Percentiles rank a stretch among this genome's conserved stretches.
Evolutionary conservation across 805 yeast species (phyloP).

Genomic region (Candida nanaspora): DNA sequence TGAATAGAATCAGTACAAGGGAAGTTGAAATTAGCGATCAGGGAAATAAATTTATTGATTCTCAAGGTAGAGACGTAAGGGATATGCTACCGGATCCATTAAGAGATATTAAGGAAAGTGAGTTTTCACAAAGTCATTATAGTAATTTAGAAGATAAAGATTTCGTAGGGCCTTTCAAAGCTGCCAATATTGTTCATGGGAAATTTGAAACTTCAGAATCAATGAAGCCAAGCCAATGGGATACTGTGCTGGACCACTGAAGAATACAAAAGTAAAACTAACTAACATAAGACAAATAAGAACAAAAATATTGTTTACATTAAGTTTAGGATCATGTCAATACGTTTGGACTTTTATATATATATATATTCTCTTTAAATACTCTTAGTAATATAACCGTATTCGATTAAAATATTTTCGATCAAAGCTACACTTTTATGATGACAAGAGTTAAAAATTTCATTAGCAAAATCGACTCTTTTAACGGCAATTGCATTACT

Average conservation of each 20-base stretch:
- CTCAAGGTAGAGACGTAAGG: conserved; percentile 31
- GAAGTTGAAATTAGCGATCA: conserved; percentile 29
- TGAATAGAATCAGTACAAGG: conserved; percentile 31
- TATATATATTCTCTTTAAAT: not conserved
- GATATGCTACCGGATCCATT: conserved; percentile 22
- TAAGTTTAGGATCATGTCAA: no score
- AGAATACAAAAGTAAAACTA: not conserved
- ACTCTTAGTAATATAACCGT: conserved; percentile 5
- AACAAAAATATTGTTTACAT: no score
- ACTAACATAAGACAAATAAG: no score
- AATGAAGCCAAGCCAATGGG: conserved; percentile 17
- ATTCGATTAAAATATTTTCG: conserved; percentile 9
- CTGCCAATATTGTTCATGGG: conserved; percentile 15
- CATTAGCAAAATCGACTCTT: conserved; percentile 13
- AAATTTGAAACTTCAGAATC: conserved; percentile 9
- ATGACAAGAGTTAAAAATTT: conserved; percentile 11
- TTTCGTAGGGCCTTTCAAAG: conserved; percentile 12
- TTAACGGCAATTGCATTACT: conserved; percentile 11
- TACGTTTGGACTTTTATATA: not conserved
- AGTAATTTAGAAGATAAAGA: not conserved
- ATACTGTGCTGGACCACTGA: conserved; percentile 1
- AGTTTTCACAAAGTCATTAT: conserved; percentile 3
- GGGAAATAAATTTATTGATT: conserved; percentile 30
- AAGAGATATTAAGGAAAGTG: conserved; percentile 15
- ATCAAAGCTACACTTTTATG: conserved; percentile 9